Evolutionary conservation across 192 early-diverging fungal genomes (phyloP).

Genomic region (Backusella psychrophila): DNA sequence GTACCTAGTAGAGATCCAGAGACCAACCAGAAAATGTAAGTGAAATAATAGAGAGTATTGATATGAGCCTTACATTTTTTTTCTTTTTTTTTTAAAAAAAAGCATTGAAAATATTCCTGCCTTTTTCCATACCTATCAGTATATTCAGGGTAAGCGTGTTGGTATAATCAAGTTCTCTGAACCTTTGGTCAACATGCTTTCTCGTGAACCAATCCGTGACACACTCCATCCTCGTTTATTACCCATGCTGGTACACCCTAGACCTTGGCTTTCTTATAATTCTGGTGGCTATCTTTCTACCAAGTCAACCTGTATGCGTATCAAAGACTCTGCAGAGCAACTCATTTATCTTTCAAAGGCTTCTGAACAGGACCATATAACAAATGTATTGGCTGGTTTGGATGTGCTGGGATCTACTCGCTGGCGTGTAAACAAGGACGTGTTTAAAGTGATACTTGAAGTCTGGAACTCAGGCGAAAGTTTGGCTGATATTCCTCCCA

Average conservation of each 20-base stretch:
- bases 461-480: conserved; percentile 86
- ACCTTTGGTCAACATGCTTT: conserved; percentile 66
- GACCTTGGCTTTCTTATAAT: conserved; percentile 85
- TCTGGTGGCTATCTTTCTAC: conserved; percentile 85
- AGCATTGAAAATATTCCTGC: conserved; percentile 66
- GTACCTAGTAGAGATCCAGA: conserved; percentile 57
- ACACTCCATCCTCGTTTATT: conserved; percentile 73
- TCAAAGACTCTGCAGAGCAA: conserved; percentile 68
- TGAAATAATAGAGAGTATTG: conserved; percentile 13
- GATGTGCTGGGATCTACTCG: conserved; percentile 86
- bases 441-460: conserved; percentile 76
- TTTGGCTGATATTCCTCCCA: conserved; percentile 73
- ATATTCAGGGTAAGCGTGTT: conserved; percentile 58
- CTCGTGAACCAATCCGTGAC: conserved; percentile 52
- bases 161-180: conserved; percentile 75
- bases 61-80: not conserved
- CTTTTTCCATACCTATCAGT: conserved; percentile 70
- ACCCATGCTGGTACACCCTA: conserved; percentile 92
- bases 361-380: conserved; percentile 70
- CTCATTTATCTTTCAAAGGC: conserved; percentile 76
- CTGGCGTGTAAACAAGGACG: conserved; percentile 85
- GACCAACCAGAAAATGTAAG: conserved; percentile 50
- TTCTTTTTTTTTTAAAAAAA: not conserved
- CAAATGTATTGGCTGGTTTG: conserved; percentile 67
- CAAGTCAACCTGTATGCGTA: conserved; percentile 73